Evolutionary conservation across 2,329 filamentous ascomycete species (phyloP).

Genomic region (Ascocoryne sarcoides): DNA sequence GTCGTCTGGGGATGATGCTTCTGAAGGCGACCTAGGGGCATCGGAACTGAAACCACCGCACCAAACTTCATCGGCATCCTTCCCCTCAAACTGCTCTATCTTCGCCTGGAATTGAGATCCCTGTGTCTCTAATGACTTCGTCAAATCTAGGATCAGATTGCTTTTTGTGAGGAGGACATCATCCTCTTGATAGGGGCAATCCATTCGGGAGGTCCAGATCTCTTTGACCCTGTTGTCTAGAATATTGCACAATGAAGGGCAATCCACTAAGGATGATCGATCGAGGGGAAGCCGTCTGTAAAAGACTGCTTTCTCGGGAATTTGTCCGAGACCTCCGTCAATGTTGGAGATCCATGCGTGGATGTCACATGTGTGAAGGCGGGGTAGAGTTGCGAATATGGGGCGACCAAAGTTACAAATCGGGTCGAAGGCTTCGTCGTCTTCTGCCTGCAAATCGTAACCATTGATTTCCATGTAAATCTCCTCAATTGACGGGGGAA

Average conservation of each 20-base stretch:
- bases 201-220: neutral
- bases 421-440: conserved; percentile 10
- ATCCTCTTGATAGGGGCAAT: neutral
- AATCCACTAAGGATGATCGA: too few relatives aligned
- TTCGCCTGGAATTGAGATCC: neutral
- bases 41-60: too few relatives aligned
- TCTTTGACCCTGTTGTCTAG: neutral
- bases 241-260: too few relatives aligned
- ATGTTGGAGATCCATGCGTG: conserved; percentile 7
- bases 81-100: neutral
- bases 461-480: conserved; percentile 10
- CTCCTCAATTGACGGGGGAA: conserved; percentile 8
- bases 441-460: conserved; percentile 1
- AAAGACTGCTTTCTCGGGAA: neutral
- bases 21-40: too few relatives aligned
- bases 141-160: too few relatives aligned
- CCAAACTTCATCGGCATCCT: neutral
- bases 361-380: conserved; percentile 11
- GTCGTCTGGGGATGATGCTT: too few relatives aligned
- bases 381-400: conserved; percentile 6
- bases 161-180: too few relatives aligned
- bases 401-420: conserved; percentile 3
- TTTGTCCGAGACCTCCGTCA: neutral
- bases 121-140: too few relatives aligned
- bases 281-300: neutral